Evolutionary conservation across 1,284 basidiomycete species (phyloP).

Genomic region (Wolfiporia cocos): DNA sequence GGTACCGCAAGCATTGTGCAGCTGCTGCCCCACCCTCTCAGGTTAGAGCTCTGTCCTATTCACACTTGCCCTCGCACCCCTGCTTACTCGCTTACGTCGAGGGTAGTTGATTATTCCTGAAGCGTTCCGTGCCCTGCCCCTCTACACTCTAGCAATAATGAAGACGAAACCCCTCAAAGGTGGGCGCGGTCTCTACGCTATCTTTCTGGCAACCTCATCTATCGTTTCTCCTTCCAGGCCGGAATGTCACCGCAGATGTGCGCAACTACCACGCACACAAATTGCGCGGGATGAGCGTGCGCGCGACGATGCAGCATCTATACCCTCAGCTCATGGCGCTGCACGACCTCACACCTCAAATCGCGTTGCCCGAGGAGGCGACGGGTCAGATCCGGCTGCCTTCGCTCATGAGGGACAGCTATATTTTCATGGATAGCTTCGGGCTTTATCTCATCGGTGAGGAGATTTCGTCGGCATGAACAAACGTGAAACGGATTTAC

Average conservation of each 20-base stretch:
- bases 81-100: too few relatives aligned
- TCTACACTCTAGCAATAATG: conserved; percentile 80
- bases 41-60: conserved; percentile 41
- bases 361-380: conserved; percentile 60
- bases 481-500: too few relatives aligned
- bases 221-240: conserved; percentile 38
- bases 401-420: conserved; percentile 77
- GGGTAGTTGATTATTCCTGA: conserved; percentile 93
- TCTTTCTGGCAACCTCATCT: neutral
- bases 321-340: conserved; percentile 90
- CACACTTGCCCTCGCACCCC: too few relatives aligned
- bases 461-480: too few relatives aligned
- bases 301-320: conserved; percentile 71
- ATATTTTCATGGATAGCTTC: conserved; percentile 85
- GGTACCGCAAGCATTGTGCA: conserved; percentile 90
- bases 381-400: conserved; percentile 68
- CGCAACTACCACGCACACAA: conserved; percentile 84
- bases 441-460: conserved; percentile 90
- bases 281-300: conserved; percentile 66
- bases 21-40: conserved; percentile 78
- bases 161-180: conserved; percentile 95
- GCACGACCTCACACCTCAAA: conserved; percentile 75
- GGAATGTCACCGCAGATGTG: conserved; percentile 89
- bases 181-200: conserved; percentile 22
- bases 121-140: conserved; percentile 84